Percentiles rank a stretch among this genome's conserved stretches.
Evolutionary conservation across 2,329 filamentous ascomycete genomes (phyloP).

Genomic region (Diplodia sapinea): DNA sequence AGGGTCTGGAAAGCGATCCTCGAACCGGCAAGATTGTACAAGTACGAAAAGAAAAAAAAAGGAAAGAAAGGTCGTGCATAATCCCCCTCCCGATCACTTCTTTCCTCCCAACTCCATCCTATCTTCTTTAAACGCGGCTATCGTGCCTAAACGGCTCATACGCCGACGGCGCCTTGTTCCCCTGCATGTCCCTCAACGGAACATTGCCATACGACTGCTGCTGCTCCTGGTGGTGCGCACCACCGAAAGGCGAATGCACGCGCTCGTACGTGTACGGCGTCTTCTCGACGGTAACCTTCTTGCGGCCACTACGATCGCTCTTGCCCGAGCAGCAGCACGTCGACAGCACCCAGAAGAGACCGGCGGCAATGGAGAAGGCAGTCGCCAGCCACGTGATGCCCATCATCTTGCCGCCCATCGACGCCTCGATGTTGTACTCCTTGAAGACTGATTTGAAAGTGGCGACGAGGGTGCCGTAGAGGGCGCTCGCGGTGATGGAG

Average conservation of each 20-base stretch:
- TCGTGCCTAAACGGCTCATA: slow-evolving; percentile 31
- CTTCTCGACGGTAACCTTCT: slow-evolving; percentile 60
- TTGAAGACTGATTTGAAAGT: slow-evolving; percentile 70
- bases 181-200: slow-evolving; percentile 24
- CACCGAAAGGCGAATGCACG: slow-evolving; percentile 53
- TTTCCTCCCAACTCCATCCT: neutral
- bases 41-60: neutral
- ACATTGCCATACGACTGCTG: slow-evolving; percentile 16
- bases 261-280: slow-evolving; percentile 67
- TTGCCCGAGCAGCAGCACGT: slow-evolving; percentile 88
- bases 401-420: slow-evolving; percentile 73
- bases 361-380: slow-evolving; percentile 74
- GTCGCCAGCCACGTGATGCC: slow-evolving; percentile 78
- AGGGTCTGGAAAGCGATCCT: neutral
- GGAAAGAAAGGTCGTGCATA: neutral
- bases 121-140: slow-evolving; percentile 6
- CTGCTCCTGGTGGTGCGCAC: slow-evolving; percentile 29
- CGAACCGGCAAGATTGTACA: slow-evolving; percentile 16
- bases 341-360: slow-evolving; percentile 89
- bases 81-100: neutral
- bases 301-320: slow-evolving; percentile 45
- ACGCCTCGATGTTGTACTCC: slow-evolving; percentile 71
- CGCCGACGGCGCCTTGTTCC: slow-evolving; percentile 31
- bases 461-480: slow-evolving; percentile 72
- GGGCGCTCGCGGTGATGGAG: slow-evolving; percentile 74